Percentiles rank a stretch among this genome's conserved stretches.
Conservation (phyloP, 2,329 filamentous ascomycete genomes). For the Pseudocercospora ulei region DNA sequence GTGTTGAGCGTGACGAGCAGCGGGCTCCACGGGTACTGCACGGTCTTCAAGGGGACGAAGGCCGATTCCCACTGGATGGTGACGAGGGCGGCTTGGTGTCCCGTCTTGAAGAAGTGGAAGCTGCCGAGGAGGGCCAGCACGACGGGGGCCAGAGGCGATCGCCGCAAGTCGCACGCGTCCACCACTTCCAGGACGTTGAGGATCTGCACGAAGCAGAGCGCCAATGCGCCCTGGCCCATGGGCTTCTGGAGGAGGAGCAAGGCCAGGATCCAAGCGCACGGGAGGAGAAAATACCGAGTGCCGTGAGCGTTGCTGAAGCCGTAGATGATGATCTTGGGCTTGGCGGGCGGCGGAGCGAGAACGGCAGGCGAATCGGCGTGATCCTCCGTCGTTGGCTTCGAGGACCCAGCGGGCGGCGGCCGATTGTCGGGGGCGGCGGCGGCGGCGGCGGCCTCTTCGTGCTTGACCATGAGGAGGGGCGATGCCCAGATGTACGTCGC, state of each 20-base stretch:
- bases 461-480: constrained; percentile 66
- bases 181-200: constrained; percentile 62
- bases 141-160: constrained; percentile 68
- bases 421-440: constrained; percentile 13
- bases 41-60: constrained; percentile 73
- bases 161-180: constrained; percentile 52
- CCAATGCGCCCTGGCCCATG: constrained; percentile 80
- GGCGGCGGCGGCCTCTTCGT: constrained; percentile 28
- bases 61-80: constrained; percentile 94
- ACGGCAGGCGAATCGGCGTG: constrained; percentile 31
- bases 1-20: constrained; percentile 74
- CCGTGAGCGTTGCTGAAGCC: constrained; percentile 93
- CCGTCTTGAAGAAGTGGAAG: constrained; percentile 96
- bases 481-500: constrained; percentile 78
- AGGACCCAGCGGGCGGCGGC: constrained; percentile 13
- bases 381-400: constrained; percentile 27
- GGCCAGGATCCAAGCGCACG: constrained; percentile 66
- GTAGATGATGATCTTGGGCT: constrained; percentile 52
- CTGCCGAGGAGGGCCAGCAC: constrained; percentile 80
- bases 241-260: constrained; percentile 81
- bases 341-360: constrained; percentile 34
- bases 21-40: constrained; percentile 84
- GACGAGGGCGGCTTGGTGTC: constrained; percentile 78
- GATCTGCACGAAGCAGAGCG: constrained; percentile 76
- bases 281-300: constrained; percentile 74